A percentile compares a stretch with the other conserved stretches of the same genome.
phyloP scores from a whole-genome alignment of 306 rosid species.

The Prunus padus region DNA sequence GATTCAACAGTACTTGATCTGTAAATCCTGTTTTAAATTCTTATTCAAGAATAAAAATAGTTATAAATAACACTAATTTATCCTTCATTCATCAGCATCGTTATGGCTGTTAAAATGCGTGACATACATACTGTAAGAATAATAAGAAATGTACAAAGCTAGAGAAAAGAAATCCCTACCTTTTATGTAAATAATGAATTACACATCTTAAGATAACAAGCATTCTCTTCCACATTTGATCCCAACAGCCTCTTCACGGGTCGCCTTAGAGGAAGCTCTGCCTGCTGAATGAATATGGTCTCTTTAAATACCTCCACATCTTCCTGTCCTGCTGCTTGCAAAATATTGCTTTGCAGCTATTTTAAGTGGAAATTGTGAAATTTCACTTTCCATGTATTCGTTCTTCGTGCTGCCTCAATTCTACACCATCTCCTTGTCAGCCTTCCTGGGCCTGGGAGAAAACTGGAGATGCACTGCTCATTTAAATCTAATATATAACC shows the following conservation, averaged over 20 bases:
- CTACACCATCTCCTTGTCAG: background rate
- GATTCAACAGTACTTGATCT: background rate
- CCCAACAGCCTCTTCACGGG: slow-evolving; percentile 1
- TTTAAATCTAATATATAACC: background rate
- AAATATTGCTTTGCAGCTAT: background rate
- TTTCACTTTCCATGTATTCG: background rate
- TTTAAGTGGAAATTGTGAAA: background rate
- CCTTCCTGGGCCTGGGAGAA: slow-evolving; percentile 7
- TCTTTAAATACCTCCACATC: background rate
- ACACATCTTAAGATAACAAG: background rate
- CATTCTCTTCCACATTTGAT: background rate
- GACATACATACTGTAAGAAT: slow-evolving; percentile 3
- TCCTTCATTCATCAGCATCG: background rate
- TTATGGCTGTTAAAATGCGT: too few relatives aligned
- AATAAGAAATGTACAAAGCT: background rate
- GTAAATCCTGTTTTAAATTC: background rate
- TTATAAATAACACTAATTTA: background rate
- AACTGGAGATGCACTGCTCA: slow-evolving; percentile 5
- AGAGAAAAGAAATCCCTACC: background rate
- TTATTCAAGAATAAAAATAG: background rate
- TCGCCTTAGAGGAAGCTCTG: background rate
- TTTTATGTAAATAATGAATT: background rate
- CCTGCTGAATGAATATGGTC: slow-evolving; percentile 4
- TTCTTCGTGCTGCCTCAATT: background rate
- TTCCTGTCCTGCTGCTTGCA: slow-evolving; percentile 4